Base-by-base conservation (phyloP, 768 basidiomycete species). In the Leccinellum rugosiceps region DNA sequence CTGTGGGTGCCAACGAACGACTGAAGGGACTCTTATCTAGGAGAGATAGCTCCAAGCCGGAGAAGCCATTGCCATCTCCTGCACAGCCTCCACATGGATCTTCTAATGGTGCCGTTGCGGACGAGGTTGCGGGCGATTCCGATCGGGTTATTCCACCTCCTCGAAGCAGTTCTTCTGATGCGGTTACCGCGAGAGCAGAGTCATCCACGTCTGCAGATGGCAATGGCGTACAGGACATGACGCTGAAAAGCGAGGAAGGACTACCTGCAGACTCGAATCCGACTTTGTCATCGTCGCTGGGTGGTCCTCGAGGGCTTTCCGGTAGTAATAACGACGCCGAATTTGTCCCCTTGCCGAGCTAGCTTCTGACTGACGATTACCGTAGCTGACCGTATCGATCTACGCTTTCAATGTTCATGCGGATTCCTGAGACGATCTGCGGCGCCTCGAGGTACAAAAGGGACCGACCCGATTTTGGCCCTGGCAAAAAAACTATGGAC, bases 11-110 rank as follows among this genome's bases (percentile, higher is more conserved):
- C 44, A 75, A 74, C 55, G 72, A 74, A 46, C 74, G 76, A 53
- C 63, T 77, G 63, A 72, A 68, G 61, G 76, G 75, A 41, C 66
- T 77, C 45, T 62, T 77, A 21, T 70, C 68, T 6, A 62, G 67
- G 56, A 67, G 62, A 58, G 69, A 66, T 50, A 66, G 62, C 51
- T 51, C 23, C 47, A 68, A 59, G 58, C 46, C 49, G 53, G 74
- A 69, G 45, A 76, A 65, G 54, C 67, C 67, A 43, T 61, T 63
- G 10, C 63, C 71, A 35, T 62, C 69, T 57, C 64, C 66, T 47
- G 50, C 64, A 25, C 71, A 69, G 57, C 35, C 66, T 8, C 55
- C 70, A 30, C 53, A 56, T 41, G 38, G 38, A 34, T 30, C 58
- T 61, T 54, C 53, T 30, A 60, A 60, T 60, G 60, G 56, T 46